A percentile compares a stretch with the other conserved stretches of the same genome.
These are phyloP conservation scores for Clavispora vitiphila DNA, from an alignment of 805 yeast species.

Conservation along the genomic window DNA sequence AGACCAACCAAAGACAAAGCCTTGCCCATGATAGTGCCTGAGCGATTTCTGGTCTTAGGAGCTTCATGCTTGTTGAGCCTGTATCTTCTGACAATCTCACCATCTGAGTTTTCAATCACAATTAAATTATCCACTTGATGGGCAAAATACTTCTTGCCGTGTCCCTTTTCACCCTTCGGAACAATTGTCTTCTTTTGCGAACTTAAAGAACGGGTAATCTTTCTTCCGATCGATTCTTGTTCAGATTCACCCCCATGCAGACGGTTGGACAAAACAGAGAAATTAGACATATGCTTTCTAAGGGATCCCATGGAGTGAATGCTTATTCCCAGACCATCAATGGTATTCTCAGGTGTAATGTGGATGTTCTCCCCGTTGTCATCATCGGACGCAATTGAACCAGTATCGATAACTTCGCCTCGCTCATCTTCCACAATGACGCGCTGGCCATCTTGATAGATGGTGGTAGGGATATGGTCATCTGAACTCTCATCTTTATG, in stretches of 20 bases:
- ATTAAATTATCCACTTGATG: constrained; percentile 74
- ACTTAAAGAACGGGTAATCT: constrained; percentile 9
- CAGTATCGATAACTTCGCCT: constrained; percentile 71
- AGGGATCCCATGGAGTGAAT: constrained; percentile 39
- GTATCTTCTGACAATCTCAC: constrained; percentile 84
- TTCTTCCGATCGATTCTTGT: constrained; percentile 8
- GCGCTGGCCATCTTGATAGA: constrained; percentile 60
- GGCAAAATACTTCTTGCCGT: constrained; percentile 43
- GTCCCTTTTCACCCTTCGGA: constrained; percentile 32
- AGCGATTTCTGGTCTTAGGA: constrained; percentile 24
- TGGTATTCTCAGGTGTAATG: neutral
- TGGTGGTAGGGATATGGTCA: constrained; percentile 24
- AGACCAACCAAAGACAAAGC: constrained; percentile 57
- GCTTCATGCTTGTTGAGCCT: constrained; percentile 52
- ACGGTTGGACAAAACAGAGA: constrained; percentile 22
- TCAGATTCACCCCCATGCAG: constrained; percentile 9
- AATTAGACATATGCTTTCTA: constrained; percentile 31
- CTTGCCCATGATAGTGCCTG: constrained; percentile 37
- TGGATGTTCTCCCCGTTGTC: too few relatives aligned
- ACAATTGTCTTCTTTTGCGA: constrained; percentile 22
- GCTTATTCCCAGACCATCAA: constrained; percentile 19
- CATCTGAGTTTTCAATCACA: constrained; percentile 84
- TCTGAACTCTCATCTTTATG: neutral
- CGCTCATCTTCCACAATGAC: constrained; percentile 75
- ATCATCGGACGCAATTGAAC: constrained; percentile 25